Conservation (phyloP, 192 early-diverging fungal species). For the Backusella liffmaniae region DNA sequence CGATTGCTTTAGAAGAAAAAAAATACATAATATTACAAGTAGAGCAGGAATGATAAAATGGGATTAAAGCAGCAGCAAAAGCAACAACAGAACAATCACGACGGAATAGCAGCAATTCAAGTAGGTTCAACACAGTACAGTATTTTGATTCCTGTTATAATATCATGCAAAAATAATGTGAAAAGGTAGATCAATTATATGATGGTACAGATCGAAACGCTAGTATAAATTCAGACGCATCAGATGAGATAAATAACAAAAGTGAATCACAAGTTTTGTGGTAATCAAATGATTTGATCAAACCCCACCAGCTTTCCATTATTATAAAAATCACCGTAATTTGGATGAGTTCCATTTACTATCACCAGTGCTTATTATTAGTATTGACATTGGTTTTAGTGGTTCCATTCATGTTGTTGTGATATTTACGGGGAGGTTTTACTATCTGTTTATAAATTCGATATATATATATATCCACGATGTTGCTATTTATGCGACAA, state of each 20-base stretch:
- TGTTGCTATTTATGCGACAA: neutral
- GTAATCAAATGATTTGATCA: conserved; percentile 1
- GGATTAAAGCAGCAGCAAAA: too few species aligned
- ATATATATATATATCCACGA: too few species aligned
- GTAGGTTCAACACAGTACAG: neutral
- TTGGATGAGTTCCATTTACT: neutral
- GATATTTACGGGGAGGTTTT: too few species aligned
- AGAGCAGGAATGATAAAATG: too few species aligned
- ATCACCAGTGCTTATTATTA: neutral
- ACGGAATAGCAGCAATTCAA: neutral
- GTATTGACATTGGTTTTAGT: too few species aligned
- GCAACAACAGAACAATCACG: neutral
- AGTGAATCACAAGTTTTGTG: neutral
- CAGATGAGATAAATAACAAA: neutral
- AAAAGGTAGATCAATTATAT: neutral
- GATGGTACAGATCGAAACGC: neutral
- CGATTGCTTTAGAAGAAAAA: too few species aligned
- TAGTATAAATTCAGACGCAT: neutral
- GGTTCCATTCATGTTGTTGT: too few species aligned
- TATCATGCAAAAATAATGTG: neutral
- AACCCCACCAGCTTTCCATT: neutral
- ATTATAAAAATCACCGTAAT: neutral
- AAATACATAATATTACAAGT: too few species aligned
- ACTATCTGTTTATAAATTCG: too few species aligned
- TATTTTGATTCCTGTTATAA: neutral